These are phyloP conservation scores for Aristolochia contorta DNA, from an alignment of 164 flowering plant species.

Conservation along the genomic window DNA sequence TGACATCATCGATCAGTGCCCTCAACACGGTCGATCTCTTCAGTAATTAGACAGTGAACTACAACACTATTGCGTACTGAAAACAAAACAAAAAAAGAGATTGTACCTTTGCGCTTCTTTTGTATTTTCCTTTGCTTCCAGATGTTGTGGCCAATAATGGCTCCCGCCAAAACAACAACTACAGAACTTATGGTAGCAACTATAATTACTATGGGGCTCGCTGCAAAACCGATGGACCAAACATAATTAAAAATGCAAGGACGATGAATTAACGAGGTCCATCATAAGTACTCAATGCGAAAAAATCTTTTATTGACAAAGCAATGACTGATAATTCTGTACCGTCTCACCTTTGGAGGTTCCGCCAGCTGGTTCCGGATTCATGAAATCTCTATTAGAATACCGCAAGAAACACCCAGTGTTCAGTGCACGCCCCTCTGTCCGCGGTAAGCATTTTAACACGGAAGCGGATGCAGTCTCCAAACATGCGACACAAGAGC, in stretches of 20 bases:
- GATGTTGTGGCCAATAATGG: conserved; percentile 36
- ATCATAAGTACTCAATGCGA: background rate
- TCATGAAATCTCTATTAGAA: conserved; percentile 69
- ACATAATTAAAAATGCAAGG: background rate
- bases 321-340: background rate
- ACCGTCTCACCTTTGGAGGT: conserved; percentile 38
- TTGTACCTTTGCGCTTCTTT: conserved; percentile 69
- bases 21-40: background rate
- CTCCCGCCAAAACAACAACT: conserved; percentile 34
- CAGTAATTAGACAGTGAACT: no score
- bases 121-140: conserved; percentile 50
- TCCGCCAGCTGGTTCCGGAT: conserved; percentile 24
- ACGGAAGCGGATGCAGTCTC: conserved; percentile 52
- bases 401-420: conserved; percentile 92
- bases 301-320: background rate
- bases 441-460: conserved; percentile 62
- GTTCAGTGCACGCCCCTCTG: conserved; percentile 71
- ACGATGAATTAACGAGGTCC: background rate
- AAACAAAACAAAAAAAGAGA: background rate
- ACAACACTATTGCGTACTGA: background rate
- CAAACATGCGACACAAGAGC: conserved; percentile 59
- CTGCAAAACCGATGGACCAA: conserved; percentile 31
- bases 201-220: conserved; percentile 31
- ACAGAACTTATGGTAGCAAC: conserved; percentile 50
- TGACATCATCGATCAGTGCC: background rate